Evolutionary conservation across 176 grass and related monocot genomes (phyloP).

Genomic region (Panicum miliaceum): DNA sequence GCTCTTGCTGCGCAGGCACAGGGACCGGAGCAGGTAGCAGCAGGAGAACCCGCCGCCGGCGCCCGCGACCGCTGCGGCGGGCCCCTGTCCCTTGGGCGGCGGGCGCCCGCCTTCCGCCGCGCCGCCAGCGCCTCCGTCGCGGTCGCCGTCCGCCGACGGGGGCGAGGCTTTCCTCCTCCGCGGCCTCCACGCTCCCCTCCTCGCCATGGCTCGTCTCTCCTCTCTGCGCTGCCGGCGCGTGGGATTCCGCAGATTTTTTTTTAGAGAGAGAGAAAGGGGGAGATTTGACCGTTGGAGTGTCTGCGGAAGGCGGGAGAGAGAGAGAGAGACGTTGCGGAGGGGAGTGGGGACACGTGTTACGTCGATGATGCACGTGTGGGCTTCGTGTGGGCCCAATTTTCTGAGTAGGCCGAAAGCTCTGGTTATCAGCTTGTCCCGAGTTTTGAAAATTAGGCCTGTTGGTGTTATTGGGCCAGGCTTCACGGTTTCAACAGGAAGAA

Average conservation of each 20-base stretch:
- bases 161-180: background rate
- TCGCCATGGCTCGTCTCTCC: conserved; percentile 33
- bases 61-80: background rate
- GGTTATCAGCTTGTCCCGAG: too few species aligned
- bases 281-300: conserved; percentile 52
- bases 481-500: too few species aligned
- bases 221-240: background rate
- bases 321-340: conserved; percentile 1
- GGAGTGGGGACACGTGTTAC: background rate
- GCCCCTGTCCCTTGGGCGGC: background rate
- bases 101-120: background rate
- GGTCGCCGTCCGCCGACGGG: background rate
- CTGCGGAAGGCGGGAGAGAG: background rate
- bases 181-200: conserved; percentile 27
- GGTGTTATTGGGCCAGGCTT: too few species aligned
- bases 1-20: conserved; percentile 73
- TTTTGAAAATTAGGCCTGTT: too few species aligned
- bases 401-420: background rate
- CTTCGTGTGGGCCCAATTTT: background rate
- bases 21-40: conserved; percentile 86
- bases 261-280: background rate
- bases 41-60: conserved; percentile 61
- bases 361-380: background rate
- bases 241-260: conserved; percentile 9
- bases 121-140: background rate